Evolutionary conservation across 805 yeast genomes (phyloP).

Genomic region (Yarrowia sp.): DNA sequence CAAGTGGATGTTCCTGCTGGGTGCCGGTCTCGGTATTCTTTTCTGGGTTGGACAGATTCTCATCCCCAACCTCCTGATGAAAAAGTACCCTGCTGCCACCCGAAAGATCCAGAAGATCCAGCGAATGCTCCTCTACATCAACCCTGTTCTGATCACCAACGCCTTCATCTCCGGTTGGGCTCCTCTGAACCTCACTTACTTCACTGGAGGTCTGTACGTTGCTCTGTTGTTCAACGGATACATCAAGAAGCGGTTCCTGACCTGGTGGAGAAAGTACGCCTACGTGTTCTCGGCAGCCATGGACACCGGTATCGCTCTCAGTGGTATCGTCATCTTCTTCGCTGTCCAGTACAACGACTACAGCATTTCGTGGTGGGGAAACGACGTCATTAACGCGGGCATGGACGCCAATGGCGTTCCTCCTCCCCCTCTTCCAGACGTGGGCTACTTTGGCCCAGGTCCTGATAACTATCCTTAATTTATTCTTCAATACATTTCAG

Average conservation of each 20-base stretch:
- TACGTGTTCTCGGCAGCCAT: not conserved
- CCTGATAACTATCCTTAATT: not conserved
- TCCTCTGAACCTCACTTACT: not conserved
- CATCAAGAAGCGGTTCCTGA: not conserved
- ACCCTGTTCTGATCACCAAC: not conserved
- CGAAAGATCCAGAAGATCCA: not conserved
- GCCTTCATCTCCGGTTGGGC: not conserved
- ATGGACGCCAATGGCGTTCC: not conserved
- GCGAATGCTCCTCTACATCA: not conserved
- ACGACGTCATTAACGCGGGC: not conserved
- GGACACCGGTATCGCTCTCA: not conserved
- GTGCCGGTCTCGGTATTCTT: constrained; percentile 44
- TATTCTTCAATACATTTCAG: too few species aligned
- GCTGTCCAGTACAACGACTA: not conserved
- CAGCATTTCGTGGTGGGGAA: not conserved
- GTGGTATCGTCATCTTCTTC: not conserved
- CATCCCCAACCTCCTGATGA: constrained; percentile 41
- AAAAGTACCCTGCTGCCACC: not conserved
- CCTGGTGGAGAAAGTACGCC: constrained; percentile 14
- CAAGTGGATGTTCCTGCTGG: constrained; percentile 43
- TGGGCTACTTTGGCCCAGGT: not conserved
- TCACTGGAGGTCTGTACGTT: not conserved
- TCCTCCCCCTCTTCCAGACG: not conserved
- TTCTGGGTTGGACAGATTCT: not conserved
- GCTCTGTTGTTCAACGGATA: not conserved